Percentiles rank a stretch among this genome's conserved stretches.
Conservation (phyloP, 1,139 yeast genomes). For the Groenewaldozyma auringiensis region DNA sequence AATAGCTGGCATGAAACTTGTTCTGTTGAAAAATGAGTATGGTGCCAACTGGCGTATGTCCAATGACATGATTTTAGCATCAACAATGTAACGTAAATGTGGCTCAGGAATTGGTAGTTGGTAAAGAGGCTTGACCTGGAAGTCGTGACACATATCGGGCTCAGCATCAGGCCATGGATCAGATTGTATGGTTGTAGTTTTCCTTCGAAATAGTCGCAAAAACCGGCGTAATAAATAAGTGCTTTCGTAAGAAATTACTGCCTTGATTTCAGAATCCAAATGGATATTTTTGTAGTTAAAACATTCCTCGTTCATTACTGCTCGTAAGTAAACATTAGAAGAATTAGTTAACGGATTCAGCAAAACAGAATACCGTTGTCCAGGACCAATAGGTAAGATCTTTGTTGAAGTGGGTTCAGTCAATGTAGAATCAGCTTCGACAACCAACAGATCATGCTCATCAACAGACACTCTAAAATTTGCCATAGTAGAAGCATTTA, state of each 20-base stretch:
- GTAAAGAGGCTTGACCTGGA: constrained; percentile 14
- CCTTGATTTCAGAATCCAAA: constrained; percentile 18
- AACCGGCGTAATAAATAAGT: background rate
- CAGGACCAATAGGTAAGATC: constrained; percentile 56
- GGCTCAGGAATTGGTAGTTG: constrained; percentile 14
- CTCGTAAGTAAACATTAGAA: constrained; percentile 14
- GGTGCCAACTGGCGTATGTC: constrained; percentile 18
- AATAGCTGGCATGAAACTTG: constrained; percentile 21
- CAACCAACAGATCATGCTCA: constrained; percentile 47
- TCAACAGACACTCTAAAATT: constrained; percentile 26
- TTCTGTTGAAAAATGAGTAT: constrained; percentile 22
- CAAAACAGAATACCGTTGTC: constrained; percentile 65
- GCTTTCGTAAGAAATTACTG: constrained; percentile 10
- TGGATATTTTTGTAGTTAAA: constrained; percentile 17
- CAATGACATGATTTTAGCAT: constrained; percentile 18
- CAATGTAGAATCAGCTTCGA: constrained; percentile 67
- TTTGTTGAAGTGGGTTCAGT: constrained; percentile 52
- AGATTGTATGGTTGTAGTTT: constrained; percentile 23
- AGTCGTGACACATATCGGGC: constrained; percentile 15
- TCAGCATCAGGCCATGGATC: constrained; percentile 14
- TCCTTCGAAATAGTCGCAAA: constrained; percentile 12
- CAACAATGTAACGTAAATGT: constrained; percentile 15
- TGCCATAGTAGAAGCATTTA: constrained; percentile 28
- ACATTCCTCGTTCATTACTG: constrained; percentile 20
- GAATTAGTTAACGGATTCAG: constrained; percentile 33